Evolutionary conservation across 495 filamentous ascomycete species (phyloP), one percentile per base, ranked within the genome.

Genomic region (Neurospora intermedia): DNA sequence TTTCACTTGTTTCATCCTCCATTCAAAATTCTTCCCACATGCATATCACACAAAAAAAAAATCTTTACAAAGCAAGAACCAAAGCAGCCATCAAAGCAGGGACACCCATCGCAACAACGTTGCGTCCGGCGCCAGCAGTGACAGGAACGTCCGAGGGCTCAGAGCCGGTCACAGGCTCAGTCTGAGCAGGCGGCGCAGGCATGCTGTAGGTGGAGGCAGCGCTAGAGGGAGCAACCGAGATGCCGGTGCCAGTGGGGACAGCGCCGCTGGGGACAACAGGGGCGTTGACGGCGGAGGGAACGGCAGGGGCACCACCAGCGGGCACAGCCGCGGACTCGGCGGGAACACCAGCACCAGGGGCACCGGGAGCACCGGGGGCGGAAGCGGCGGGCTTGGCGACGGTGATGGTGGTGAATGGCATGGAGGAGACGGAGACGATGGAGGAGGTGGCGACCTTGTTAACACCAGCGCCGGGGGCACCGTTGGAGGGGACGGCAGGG

Each of bases 101-200:
- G 35, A 81, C 15, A 31, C 74, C 77, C 35, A 81, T 5, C 0
- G 74, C 77, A 40, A 69, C 78, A n/a, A 45, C 75, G 54, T 76
- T 77, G 70, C 79, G 78, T 39, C 73, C 76, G 11, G 79, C 78
- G n/a, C 78, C 79, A 13, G 76, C 78, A 15, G 73, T 78, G 23
- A 78, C 78, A 1, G 73, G 72, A 10, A 46, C 41, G 13, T 73
- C 45, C 69, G 46, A 11, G 73, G 43, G 69, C 45, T 74, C 8
- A 46, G 27, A 39, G 74, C 42, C 43, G 27, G 38, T 41, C 54
- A 42, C 27, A 38, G 46, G 74, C 71, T 72, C 31, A 10, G 69
- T 27, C 42, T 40, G 48, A 46, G 72, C 66, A 72, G 66, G 27
- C 6, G 27, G 69, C 31, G 43, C 75, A 70, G 54, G 73, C 75